Conservation (phyloP, 768 basidiomycete genomes). For the Kwoniella sp. region DNA sequence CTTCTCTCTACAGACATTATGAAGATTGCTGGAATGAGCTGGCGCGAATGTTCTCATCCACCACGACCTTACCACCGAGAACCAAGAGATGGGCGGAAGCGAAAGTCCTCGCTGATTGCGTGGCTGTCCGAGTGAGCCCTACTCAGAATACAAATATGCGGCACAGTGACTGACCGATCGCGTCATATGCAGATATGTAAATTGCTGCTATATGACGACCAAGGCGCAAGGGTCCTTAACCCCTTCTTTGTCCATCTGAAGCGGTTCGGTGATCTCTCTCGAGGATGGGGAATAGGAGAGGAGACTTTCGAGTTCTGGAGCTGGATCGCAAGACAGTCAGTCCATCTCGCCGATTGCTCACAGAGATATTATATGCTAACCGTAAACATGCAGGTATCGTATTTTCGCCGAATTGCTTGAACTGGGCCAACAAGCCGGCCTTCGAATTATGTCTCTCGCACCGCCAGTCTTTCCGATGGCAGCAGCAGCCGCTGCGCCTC, state of each 20-base stretch:
- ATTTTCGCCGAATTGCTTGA: slow-evolving; percentile 88
- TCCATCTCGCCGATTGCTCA: too few relatives aligned
- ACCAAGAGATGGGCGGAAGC: slow-evolving; percentile 99
- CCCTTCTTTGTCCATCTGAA: slow-evolving; percentile 84
- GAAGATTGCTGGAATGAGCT: slow-evolving; percentile 87
- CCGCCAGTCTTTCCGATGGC: slow-evolving; percentile 45
- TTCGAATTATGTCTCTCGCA: slow-evolving; percentile 42
- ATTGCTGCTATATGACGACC: slow-evolving; percentile 86
- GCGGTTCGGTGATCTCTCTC: slow-evolving; percentile 77
- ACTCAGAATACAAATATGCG: background rate
- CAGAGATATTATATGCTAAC: too few relatives aligned
- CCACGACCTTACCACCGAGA: slow-evolving; percentile 79
- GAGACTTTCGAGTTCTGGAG: slow-evolving; percentile 98
- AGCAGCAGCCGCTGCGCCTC: slow-evolving; percentile 41
- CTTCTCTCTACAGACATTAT: too few relatives aligned
- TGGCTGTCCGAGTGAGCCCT: slow-evolving; percentile 75
- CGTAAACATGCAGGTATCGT: slow-evolving; percentile 65
- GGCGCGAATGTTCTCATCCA: slow-evolving; percentile 84
- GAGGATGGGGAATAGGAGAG: slow-evolving; percentile 93
- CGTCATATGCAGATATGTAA: slow-evolving; percentile 71
- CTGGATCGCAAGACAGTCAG: slow-evolving; percentile 90
- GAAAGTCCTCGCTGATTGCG: slow-evolving; percentile 91
- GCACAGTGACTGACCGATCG: background rate
- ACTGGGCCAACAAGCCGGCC: slow-evolving; percentile 64
- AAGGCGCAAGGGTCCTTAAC: slow-evolving; percentile 74